These are phyloP conservation scores for Monilinia fructicola DNA, from an alignment of 2,329 filamentous ascomycete genomes.

Conservation along the genomic window DNA sequence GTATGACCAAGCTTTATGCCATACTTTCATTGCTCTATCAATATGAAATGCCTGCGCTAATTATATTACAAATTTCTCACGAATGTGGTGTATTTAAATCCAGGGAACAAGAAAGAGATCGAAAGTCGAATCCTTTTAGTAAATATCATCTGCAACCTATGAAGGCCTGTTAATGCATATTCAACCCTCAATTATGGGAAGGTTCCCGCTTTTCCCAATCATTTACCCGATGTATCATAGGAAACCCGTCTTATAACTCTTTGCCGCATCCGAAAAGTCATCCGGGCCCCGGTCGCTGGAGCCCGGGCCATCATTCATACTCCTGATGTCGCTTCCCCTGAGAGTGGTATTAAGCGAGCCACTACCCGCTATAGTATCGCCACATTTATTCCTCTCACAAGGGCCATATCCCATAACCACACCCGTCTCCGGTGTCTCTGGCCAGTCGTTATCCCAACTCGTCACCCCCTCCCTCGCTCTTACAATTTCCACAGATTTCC, in stretches of 20 bases:
- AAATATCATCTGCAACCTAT: background rate
- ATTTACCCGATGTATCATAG: background rate
- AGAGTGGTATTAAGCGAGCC: background rate
- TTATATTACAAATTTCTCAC: background rate
- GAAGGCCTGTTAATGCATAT: background rate
- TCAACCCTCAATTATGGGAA: background rate
- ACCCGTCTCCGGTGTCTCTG: background rate
- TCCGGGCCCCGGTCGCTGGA: too few relatives aligned
- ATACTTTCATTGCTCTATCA: background rate
- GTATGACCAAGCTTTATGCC: background rate
- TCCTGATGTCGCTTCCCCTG: background rate
- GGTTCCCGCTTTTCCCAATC: too few relatives aligned
- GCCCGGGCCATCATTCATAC: background rate
- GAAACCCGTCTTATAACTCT: background rate
- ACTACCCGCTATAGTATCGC: background rate
- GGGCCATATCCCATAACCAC: background rate
- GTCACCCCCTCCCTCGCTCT: background rate
- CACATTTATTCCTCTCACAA: background rate
- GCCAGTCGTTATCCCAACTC: background rate
- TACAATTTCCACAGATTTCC: background rate
- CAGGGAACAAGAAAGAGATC: background rate
- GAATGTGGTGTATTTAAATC: background rate
- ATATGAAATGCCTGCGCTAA: background rate
- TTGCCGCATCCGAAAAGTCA: background rate
- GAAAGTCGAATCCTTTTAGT: background rate